phyloP scores from a whole-genome alignment of 176 grass and related monocot genomes.

The Triticum dicoccoides region DNA sequence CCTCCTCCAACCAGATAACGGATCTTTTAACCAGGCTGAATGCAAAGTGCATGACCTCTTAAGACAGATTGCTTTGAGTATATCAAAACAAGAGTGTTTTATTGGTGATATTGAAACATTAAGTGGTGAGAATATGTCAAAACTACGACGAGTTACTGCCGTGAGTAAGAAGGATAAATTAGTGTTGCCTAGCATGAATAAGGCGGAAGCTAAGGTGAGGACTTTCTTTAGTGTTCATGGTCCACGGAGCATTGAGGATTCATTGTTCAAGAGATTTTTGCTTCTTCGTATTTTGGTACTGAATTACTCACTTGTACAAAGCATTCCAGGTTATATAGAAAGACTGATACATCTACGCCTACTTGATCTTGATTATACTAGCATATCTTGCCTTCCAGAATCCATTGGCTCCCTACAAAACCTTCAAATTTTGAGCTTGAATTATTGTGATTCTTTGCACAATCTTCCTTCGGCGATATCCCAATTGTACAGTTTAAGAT shows the following conservation, averaged over 20 bases:
- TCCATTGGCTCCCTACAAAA: conserved; percentile 14
- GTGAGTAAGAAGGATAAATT: neutral
- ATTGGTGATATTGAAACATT: conserved; percentile 1
- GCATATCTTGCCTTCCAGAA: neutral
- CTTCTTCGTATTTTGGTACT: conserved; percentile 23
- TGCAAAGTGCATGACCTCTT: conserved; percentile 41
- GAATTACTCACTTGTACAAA: neutral
- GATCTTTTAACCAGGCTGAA: rapidly evolving
- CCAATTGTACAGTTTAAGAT: neutral
- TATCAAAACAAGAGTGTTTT: conserved; percentile 25
- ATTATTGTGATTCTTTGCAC: neutral
- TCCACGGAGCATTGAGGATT: neutral
- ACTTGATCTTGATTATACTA: neutral
- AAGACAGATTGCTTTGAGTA: conserved; percentile 21
- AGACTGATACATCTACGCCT: neutral
- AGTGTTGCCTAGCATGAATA: neutral
- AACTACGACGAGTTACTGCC: neutral
- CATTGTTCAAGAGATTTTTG: neutral
- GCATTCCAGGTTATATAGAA: neutral
- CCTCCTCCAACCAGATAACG: conserved; percentile 8
- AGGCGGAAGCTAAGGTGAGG: neutral
- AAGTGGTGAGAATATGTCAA: neutral
- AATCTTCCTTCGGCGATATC: neutral
- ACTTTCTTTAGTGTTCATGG: neutral
- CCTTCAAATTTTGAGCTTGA: conserved; percentile 24